Evolutionary conservation across 2,329 filamentous ascomycete genomes (phyloP).

Genomic region (Teratosphaeria nubilosa): DNA sequence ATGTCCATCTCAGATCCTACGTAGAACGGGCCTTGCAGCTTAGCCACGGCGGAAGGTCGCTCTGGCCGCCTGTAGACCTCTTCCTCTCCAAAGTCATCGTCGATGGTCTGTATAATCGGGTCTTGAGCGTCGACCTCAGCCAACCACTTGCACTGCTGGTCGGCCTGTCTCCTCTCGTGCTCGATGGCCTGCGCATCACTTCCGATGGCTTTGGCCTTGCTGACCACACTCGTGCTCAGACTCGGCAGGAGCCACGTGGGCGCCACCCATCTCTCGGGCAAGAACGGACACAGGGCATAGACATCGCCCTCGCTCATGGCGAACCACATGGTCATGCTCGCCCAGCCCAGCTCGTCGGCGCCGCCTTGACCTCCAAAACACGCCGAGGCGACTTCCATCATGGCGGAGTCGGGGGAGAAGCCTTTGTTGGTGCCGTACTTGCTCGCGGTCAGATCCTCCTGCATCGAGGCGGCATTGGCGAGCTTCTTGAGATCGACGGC

Average conservation of each 20-base stretch:
- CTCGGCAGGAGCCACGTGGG: conserved; percentile 66
- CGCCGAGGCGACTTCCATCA: conserved; percentile 88
- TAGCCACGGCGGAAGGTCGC: conserved; percentile 45
- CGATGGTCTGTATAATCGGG: conserved; percentile 27
- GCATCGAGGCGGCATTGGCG: conserved; percentile 68
- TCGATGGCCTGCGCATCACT: conserved; percentile 33
- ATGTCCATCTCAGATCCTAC: conserved; percentile 42
- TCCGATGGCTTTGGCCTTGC: conserved; percentile 47
- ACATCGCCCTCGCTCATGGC: conserved; percentile 92
- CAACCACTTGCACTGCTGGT: conserved; percentile 52
- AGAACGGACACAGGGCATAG: conserved; percentile 82
- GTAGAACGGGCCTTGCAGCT: conserved; percentile 53
- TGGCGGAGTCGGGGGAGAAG: conserved; percentile 80
- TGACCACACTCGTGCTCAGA: conserved; percentile 70
- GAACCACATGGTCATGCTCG: conserved; percentile 90
- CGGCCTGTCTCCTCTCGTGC: conserved; percentile 33
- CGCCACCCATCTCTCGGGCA: conserved; percentile 75
- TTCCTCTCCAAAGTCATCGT: conserved; percentile 32
- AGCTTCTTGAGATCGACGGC: conserved; percentile 84
- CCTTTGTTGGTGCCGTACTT: conserved; percentile 63
- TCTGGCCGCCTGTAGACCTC: conserved; percentile 49
- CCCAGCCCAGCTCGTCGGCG: conserved; percentile 61
- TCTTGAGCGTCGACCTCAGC: conserved; percentile 46
- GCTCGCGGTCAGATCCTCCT: conserved; percentile 75
- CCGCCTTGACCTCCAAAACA: conserved; percentile 67